These are phyloP conservation scores for Xylogone sp. DNA, from an alignment of 2,329 filamentous ascomycete genomes.

Conservation along the genomic window DNA sequence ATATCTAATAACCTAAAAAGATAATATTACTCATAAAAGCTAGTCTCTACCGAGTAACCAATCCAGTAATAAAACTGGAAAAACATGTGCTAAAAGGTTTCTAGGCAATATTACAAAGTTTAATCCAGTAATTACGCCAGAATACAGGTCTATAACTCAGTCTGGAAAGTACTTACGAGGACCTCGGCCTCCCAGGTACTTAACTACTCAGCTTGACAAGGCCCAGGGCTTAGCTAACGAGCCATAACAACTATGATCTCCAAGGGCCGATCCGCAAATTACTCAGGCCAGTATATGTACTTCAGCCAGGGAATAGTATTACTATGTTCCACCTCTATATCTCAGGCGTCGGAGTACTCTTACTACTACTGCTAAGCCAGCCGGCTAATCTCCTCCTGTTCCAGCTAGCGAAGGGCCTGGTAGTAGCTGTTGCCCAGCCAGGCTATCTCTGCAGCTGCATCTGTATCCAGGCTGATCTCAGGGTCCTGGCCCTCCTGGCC, in stretches of 20 bases:
- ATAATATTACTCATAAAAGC: neutral
- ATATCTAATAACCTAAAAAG: neutral
- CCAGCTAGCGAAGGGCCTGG: neutral
- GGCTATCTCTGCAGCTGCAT: neutral
- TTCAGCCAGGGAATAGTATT: constrained; percentile 1
- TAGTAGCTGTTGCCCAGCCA: neutral
- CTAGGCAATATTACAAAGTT: neutral
- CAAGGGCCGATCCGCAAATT: neutral
- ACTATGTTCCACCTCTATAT: neutral
- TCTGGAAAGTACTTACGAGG: neutral
- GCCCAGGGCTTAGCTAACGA: neutral
- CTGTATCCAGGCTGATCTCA: neutral
- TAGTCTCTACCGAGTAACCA: neutral
- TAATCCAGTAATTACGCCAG: neutral
- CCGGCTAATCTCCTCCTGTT: neutral
- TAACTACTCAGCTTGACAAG: neutral
- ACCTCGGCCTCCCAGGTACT: neutral
- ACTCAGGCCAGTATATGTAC: neutral
- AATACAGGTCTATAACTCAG: neutral
- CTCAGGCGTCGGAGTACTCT: neutral
- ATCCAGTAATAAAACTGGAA: neutral
- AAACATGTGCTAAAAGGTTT: neutral
- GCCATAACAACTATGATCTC: neutral
- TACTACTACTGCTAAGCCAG: neutral
- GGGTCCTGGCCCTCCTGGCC: neutral